Conservation (phyloP, 169 alveolate species). For the Perkinsus olseni region DNA sequence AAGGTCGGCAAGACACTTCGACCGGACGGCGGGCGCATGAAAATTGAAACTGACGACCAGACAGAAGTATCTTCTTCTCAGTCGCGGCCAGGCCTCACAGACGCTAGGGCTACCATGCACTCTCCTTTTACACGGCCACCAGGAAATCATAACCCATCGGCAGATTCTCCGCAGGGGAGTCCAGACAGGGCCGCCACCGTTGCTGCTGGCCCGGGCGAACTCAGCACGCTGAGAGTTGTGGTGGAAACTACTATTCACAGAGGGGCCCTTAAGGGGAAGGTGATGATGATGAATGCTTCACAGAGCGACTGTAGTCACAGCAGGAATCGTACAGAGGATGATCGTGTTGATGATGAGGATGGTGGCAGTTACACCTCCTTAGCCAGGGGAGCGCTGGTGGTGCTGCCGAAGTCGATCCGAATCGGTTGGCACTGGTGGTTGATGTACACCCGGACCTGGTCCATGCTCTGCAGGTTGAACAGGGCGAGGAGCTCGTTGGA, state of each 20-base stretch:
- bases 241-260: too few relatives aligned
- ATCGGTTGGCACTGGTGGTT: neutral
- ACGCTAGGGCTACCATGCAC: too few relatives aligned
- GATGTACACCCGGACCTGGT: neutral
- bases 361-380: neutral
- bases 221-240: neutral
- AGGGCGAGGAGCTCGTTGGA: neutral
- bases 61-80: too few relatives aligned
- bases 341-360: neutral
- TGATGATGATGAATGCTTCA: too few relatives aligned
- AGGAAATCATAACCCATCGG: too few relatives aligned
- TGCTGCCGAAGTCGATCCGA: neutral
- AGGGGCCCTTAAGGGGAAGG: too few relatives aligned
- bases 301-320: neutral
- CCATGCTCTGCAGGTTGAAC: neutral
- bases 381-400: neutral
- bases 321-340: neutral
- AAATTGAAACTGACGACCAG: neutral
- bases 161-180: too few relatives aligned
- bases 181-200: too few relatives aligned
- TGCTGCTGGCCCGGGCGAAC: too few relatives aligned
- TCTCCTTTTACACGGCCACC: too few relatives aligned
- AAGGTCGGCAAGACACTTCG: neutral
- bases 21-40: neutral
- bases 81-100: too few relatives aligned